Percentiles rank a stretch among this genome's conserved stretches.
Conservation (phyloP, 257 asterid genomes). For the Jasminum sambac region DNA sequence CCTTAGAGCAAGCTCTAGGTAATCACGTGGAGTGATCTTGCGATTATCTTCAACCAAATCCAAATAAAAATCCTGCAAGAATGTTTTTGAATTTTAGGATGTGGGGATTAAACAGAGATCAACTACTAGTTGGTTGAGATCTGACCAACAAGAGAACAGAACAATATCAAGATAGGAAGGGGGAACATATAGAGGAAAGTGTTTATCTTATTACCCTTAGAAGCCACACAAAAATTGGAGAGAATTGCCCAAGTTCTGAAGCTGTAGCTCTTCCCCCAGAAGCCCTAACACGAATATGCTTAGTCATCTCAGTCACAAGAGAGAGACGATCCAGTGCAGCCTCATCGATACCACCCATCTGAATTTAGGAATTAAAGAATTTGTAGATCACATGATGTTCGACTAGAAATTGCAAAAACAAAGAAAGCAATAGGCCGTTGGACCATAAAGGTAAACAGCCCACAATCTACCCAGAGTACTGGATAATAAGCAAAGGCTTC, state of each 20-base stretch:
- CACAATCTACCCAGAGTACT: background rate
- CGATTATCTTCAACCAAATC: conserved; percentile 83
- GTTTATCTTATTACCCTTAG: conserved; percentile 65
- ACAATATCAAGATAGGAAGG: background rate
- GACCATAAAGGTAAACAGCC: background rate
- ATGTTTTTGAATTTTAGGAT: conserved; percentile 17
- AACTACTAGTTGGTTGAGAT: conserved; percentile 3
- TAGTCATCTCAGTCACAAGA: conserved; percentile 98
- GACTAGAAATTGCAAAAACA: conserved; percentile 9
- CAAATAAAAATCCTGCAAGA: conserved; percentile 82
- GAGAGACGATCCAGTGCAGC: conserved; percentile 98
- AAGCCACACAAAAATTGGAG: conserved; percentile 98
- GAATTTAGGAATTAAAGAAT: conserved; percentile 25
- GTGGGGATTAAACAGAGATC: background rate
- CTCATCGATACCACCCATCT: conserved; percentile 99
- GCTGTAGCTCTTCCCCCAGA: conserved; percentile 81
- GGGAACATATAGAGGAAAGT: background rate
- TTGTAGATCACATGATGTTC: conserved; percentile 5
- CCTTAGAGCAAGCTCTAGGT: conserved; percentile 88
- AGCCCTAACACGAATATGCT: conserved; percentile 96
- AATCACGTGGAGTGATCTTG: conserved; percentile 96
- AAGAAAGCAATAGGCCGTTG: background rate
- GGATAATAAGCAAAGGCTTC: background rate
- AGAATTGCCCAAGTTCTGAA: conserved; percentile 92
- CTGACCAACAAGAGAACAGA: conserved; percentile 6